These are phyloP conservation scores for Dispira simplex DNA, from an alignment of 192 early-diverging fungal genomes.

Conservation along the genomic window DNA sequence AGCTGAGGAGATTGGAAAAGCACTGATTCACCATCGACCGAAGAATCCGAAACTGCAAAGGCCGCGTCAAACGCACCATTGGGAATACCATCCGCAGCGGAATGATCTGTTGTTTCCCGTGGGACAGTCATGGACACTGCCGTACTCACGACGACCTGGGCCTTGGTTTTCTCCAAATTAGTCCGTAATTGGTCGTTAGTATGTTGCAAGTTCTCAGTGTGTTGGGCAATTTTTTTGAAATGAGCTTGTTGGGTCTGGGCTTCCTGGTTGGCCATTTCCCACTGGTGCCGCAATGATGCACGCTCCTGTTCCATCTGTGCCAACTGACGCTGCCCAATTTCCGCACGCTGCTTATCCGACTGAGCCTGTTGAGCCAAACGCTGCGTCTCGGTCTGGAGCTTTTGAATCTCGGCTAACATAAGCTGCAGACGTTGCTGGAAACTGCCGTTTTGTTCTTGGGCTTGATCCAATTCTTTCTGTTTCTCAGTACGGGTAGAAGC, in stretches of 20 bases:
- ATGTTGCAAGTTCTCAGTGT: conserved; percentile 4
- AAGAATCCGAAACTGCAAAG: conserved; percentile 14
- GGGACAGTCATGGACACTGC: too few relatives aligned
- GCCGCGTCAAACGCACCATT: conserved; percentile 21
- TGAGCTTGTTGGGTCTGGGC: conserved; percentile 17
- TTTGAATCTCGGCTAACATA: conserved; percentile 19
- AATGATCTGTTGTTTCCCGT: too few relatives aligned
- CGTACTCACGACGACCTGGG: too few relatives aligned
- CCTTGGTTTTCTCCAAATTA: too few relatives aligned
- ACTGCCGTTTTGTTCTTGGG: conserved; percentile 13
- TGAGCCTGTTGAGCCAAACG: conserved; percentile 20
- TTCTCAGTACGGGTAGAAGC: background rate
- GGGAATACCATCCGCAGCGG: too few relatives aligned
- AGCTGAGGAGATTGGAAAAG: too few relatives aligned
- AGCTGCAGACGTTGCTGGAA: conserved; percentile 25
- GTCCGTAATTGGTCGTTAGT: too few relatives aligned
- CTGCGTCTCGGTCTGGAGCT: conserved; percentile 24
- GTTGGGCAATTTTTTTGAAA: conserved; percentile 12
- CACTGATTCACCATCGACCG: background rate
- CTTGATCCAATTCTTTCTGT: background rate
- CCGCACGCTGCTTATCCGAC: conserved; percentile 7
- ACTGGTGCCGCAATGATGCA: conserved; percentile 15
- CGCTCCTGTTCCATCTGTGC: conserved; percentile 6
- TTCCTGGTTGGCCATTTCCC: conserved; percentile 16
- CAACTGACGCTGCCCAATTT: conserved; percentile 4